These are phyloP conservation scores for Thalassia testudinum DNA, from an alignment of 116 monocot species.

Conservation along the genomic window DNA sequence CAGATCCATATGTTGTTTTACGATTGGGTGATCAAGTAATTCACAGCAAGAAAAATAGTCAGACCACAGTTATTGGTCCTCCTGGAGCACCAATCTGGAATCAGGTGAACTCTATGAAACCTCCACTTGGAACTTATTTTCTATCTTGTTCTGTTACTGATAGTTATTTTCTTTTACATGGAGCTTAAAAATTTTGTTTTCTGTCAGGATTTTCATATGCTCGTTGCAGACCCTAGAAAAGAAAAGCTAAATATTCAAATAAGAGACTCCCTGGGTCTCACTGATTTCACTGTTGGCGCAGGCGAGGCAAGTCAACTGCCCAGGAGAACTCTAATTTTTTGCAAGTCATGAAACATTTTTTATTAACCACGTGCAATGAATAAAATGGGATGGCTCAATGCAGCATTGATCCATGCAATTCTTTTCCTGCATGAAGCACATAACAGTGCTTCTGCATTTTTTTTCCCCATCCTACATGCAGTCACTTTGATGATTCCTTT, in stretches of 20 bases:
- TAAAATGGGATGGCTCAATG: too few relatives aligned
- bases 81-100: slow-evolving; percentile 99
- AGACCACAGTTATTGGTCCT: slow-evolving; percentile 85
- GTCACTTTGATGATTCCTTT: too few relatives aligned
- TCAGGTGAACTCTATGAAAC: slow-evolving; percentile 24
- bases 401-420: too few relatives aligned
- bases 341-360: too few relatives aligned
- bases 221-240: slow-evolving; percentile 72
- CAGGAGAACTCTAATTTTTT: too few relatives aligned
- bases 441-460: too few relatives aligned
- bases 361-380: too few relatives aligned
- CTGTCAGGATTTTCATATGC: slow-evolving; percentile 86
- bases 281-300: slow-evolving; percentile 56
- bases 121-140: neutral
- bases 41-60: slow-evolving; percentile 90
- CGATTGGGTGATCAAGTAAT: slow-evolving; percentile 75
- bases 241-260: slow-evolving; percentile 63
- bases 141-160: neutral
- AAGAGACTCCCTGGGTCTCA: slow-evolving; percentile 69
- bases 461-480: too few relatives aligned
- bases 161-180: neutral
- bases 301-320: slow-evolving; percentile 48
- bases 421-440: too few relatives aligned
- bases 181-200: neutral
- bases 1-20: slow-evolving; percentile 90